Evolutionary conservation across 2,329 filamentous ascomycete genomes (phyloP), one percentile per base, ranked within the genome.

Genomic region (Albifimbria verrucaria): DNA sequence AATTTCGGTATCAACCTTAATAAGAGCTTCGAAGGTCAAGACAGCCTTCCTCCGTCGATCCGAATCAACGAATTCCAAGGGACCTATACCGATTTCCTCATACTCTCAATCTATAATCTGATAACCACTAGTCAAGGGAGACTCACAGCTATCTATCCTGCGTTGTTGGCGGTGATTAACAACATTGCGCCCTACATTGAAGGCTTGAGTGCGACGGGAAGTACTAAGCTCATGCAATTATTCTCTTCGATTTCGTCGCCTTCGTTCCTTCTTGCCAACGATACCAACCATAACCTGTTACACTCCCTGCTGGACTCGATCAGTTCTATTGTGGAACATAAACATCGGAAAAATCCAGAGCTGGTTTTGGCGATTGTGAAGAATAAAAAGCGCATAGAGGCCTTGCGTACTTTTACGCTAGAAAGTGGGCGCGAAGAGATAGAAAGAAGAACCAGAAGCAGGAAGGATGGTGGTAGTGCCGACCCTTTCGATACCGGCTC

Each of bases 221-320:
- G 90, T 66, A 85, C 87, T 2, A 96, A 92, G 67, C 75, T 97
- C 25, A 78, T 97, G 60, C 92, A 97, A 62, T 77, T 97, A 1
- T 96, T 95, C 67, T 84, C 86, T 4, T 94, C 90, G 28, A 96
- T 97, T 89, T 95, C 93, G 9, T 90, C 92, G 0, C 93, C 94
- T 0, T 91, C 89, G 26, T 99, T 97, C 67, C 75, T 99, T 10
- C 77, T 97, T 18, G 91, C 90, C 7, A 97, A 96, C 62, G 94
- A 99, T 54, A 89, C 83, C 36, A 99, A 99, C 59, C 90, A 97
- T 66, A 76, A 78, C 26, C 81, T 97, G 4, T 77, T 99, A 7
- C 82, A 85, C 48, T 92, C 92, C 0, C 73, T 97, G 23, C 77
- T 99, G 10, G 91, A 97, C 65, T 92, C 91, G 0, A 86, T 97